These are phyloP conservation scores for Hansfordia pulvinata DNA, from an alignment of 2,329 filamentous ascomycete genomes.

Conservation along the genomic window DNA sequence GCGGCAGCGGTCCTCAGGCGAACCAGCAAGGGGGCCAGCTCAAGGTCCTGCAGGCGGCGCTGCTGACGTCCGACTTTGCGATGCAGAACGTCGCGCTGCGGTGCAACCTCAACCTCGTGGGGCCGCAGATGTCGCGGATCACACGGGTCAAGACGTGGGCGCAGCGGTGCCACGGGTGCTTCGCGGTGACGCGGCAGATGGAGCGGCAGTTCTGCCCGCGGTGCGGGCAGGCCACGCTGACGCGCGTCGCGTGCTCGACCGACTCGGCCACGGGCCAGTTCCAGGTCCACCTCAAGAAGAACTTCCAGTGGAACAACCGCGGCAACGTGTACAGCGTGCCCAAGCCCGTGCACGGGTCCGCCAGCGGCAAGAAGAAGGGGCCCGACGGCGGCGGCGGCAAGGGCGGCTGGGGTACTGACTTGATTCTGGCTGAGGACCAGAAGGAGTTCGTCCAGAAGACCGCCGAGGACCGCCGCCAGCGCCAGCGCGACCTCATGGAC, in stretches of 20 bases:
- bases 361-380: constrained; percentile 60
- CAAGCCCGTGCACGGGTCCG: constrained; percentile 69
- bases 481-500: constrained; percentile 81
- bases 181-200: constrained; percentile 73
- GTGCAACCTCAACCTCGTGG: constrained; percentile 85
- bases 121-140: constrained; percentile 66
- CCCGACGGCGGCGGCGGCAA: constrained; percentile 66
- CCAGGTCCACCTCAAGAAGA: constrained; percentile 76
- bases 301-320: constrained; percentile 91
- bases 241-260: constrained; percentile 74
- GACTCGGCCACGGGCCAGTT: constrained; percentile 70
- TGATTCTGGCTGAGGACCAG: constrained; percentile 89
- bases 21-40: constrained; percentile 35
- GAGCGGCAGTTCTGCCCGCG: constrained; percentile 81
- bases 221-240: constrained; percentile 80
- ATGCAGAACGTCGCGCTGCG: constrained; percentile 96
- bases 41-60: constrained; percentile 72
- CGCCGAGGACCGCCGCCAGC: constrained; percentile 49
- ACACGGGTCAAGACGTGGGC: constrained; percentile 79
- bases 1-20: no score
- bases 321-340: constrained; percentile 89
- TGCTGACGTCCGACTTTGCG: constrained; percentile 88
- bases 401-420: constrained; percentile 69
- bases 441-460: constrained; percentile 69
- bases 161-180: constrained; percentile 88